phyloP scores from a whole-genome alignment of 305 asterid species.

The Fraxinus albicans region DNA sequence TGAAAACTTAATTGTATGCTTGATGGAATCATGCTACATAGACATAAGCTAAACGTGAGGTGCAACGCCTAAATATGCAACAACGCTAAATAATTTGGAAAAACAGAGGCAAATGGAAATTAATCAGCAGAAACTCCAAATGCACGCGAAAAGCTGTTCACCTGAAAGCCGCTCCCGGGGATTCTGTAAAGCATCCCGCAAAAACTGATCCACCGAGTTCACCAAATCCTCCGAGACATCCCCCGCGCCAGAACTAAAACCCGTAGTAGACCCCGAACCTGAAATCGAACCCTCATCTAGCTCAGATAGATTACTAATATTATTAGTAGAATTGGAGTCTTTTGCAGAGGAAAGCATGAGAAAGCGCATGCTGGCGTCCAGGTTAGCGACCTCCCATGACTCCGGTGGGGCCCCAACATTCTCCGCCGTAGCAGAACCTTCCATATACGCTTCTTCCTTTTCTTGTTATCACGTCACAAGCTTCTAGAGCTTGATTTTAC shows the following conservation, averaged over 20 bases:
- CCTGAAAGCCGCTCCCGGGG: conserved; percentile 98
- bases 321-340: conserved; percentile 14
- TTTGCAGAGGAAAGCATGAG: conserved; percentile 57
- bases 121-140: background rate
- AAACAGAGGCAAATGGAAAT: background rate
- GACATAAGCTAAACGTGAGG: background rate
- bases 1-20: background rate
- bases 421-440: conserved; percentile 52
- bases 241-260: background rate
- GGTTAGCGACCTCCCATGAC: conserved; percentile 89
- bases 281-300: conserved; percentile 32
- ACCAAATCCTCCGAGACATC: conserved; percentile 55
- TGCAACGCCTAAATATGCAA: background rate
- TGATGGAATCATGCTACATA: background rate
- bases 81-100: background rate
- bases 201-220: conserved; percentile 83
- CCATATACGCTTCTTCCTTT: conserved; percentile 43
- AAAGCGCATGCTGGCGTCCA: conserved; percentile 67
- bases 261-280: background rate
- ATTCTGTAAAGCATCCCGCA: conserved; percentile 93
- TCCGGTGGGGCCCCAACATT: conserved; percentile 63
- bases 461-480: conserved; percentile 19
- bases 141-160: conserved; percentile 24
- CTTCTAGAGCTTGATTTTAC: conserved; percentile 24
- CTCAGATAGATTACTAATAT: conserved; percentile 44